Evolutionary conservation across 371 early-diverging fungal species (phyloP), one percentile per base, ranked within the genome.

Genomic region (Aphelidium insulamus): DNA sequence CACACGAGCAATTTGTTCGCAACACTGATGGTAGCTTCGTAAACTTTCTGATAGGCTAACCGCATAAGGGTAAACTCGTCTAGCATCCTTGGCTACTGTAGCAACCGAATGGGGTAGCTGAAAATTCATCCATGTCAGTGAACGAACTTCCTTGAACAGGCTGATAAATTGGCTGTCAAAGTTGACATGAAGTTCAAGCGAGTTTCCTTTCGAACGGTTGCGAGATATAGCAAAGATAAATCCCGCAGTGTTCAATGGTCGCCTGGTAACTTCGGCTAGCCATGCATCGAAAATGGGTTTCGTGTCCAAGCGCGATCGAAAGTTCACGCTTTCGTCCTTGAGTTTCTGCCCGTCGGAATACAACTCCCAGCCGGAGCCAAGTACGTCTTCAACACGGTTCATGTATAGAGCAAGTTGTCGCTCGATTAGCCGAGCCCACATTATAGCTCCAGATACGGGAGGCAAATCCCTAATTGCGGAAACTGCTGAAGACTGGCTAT

Each of bases 351-450:
- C 97, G 50, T 95, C 97, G 3, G 83, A 78, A 41, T 94, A 90
- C 22, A 77, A 60, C 54, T 85, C 85, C 95, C 92, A 97, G 15
- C 92, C 94, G 41, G 79, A 74, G 30, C 98, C 98, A 15, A 97
- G 65, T 17, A 97, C 90, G 53, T 83, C 86, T 49, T 94, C 95
- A 7, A 97, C 91, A 29, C 90, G 79, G 30, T 74, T 77, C 92
- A 97, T 91, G 57, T 87, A 88, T 23, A 76, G 50, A 20, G 76
- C 73, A 8, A 97, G 66, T 56, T 95, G 95, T 26, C 82, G 77
- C 45, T 97, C 98, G 44, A 97, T 88, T 53, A 91, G 88, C 31
- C 77, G 72, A n/a, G 84, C 84, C 98, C 98, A 97, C 20, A 85
- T 77, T 36, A 97, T 90, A 5, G 80, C 75, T 23, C 92, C 95